A percentile compares a stretch with the other conserved stretches of the same genome.
These are phyloP conservation scores for Podila verticillata DNA, from an alignment of 192 early-diverging fungal genomes.

Conservation along the genomic window DNA sequence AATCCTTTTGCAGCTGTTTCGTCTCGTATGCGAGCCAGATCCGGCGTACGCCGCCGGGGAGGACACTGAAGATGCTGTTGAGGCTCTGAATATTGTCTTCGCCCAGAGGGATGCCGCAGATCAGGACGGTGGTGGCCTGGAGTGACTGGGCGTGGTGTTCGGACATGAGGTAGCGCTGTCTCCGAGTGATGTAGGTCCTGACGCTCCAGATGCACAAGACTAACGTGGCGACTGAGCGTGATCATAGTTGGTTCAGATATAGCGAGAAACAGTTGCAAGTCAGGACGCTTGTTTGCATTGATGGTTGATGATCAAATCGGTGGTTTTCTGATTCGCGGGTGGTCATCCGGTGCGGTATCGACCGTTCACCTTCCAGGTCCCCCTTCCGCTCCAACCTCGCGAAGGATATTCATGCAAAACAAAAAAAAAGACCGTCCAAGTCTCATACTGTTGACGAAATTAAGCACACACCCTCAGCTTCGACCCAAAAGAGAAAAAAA, in stretches of 20 bases:
- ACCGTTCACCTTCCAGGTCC: too few relatives aligned
- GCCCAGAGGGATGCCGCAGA: constrained; percentile 69
- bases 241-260: neutral
- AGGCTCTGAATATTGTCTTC: constrained; percentile 57
- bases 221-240: constrained; percentile 36
- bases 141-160: constrained; percentile 51
- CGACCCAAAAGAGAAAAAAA: neutral
- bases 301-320: too few relatives aligned
- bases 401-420: neutral
- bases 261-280: neutral
- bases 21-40: constrained; percentile 65
- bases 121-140: constrained; percentile 67
- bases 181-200: constrained; percentile 63
- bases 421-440: neutral
- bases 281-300: too few relatives aligned
- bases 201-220: constrained; percentile 63
- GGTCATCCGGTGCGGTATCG: too few relatives aligned
- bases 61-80: constrained; percentile 56
- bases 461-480: too few relatives aligned
- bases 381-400: too few relatives aligned
- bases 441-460: too few relatives aligned
- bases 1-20: constrained; percentile 54
- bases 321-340: too few relatives aligned
- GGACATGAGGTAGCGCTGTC: constrained; percentile 68
- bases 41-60: constrained; percentile 72